phyloP scores from a whole-genome alignment of 495 filamentous ascomycete species.

The Xylaria intraflava region DNA sequence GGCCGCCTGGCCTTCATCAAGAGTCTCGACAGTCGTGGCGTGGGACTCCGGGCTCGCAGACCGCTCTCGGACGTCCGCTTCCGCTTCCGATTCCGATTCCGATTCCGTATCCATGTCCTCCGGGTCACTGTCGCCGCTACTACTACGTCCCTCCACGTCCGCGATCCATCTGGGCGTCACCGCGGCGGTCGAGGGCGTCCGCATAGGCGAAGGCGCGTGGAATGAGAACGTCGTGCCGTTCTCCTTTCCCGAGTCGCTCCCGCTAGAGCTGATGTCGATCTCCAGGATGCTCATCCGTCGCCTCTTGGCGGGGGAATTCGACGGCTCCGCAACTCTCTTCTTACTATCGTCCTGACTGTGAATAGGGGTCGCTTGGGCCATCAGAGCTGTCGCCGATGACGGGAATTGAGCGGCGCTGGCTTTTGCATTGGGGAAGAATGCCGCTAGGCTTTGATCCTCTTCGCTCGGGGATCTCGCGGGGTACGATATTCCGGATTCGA shows the following conservation, averaged over 20 bases:
- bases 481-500: too few species aligned
- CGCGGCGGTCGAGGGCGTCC: background rate
- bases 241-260: background rate
- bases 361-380: too few species aligned
- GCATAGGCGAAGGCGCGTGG: background rate
- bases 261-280: background rate
- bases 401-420: too few species aligned
- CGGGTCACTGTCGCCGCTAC: background rate
- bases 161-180: background rate
- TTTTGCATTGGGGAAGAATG: background rate
- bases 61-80: too few species aligned
- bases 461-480: background rate
- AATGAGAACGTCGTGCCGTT: background rate
- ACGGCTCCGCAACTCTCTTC: background rate
- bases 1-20: background rate
- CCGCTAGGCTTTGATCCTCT: background rate
- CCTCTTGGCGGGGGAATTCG: background rate
- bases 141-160: background rate
- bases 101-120: background rate
- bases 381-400: background rate
- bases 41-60: background rate
- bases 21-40: background rate
- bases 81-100: too few species aligned
- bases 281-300: background rate
- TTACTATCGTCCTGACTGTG: background rate